phyloP scores from a whole-genome alignment of 1,139 yeast genomes.

The Citeromyces hawaiiensis region DNA sequence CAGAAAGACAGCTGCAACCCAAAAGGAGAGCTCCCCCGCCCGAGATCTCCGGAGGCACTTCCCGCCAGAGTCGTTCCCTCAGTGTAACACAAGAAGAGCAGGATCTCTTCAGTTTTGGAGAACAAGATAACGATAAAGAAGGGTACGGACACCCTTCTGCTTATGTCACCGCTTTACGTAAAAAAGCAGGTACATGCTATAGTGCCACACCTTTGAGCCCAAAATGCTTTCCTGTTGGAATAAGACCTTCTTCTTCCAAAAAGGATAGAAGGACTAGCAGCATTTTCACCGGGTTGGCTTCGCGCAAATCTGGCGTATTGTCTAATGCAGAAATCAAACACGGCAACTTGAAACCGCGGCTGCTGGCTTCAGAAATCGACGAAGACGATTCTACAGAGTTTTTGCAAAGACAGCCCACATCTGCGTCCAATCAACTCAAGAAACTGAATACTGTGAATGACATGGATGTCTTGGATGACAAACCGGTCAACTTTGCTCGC shows the following conservation, averaged over 20 bases:
- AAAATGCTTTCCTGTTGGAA: constrained; percentile 59
- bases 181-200: constrained; percentile 39
- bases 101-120: background rate
- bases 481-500: constrained; percentile 1
- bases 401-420: constrained; percentile 12
- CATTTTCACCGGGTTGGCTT: constrained; percentile 8
- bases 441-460: constrained; percentile 1
- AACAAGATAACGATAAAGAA: constrained; percentile 6
- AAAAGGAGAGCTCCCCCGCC: background rate
- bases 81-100: constrained; percentile 1
- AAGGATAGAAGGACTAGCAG: constrained; percentile 10
- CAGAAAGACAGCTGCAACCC: constrained; percentile 7
- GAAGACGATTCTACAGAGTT: constrained; percentile 32
- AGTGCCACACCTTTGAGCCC: constrained; percentile 40
- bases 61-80: background rate
- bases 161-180: constrained; percentile 41
- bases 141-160: constrained; percentile 25
- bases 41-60: background rate
- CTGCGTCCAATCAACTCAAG: constrained; percentile 13
- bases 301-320: constrained; percentile 9
- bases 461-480: background rate
- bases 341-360: constrained; percentile 61
- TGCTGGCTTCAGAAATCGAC: constrained; percentile 68
- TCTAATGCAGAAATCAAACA: constrained; percentile 58
- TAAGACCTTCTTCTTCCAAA: constrained; percentile 20